Conservation (phyloP, 73 alveolate genomes). For the Tetrahymena malaccensis region DNA sequence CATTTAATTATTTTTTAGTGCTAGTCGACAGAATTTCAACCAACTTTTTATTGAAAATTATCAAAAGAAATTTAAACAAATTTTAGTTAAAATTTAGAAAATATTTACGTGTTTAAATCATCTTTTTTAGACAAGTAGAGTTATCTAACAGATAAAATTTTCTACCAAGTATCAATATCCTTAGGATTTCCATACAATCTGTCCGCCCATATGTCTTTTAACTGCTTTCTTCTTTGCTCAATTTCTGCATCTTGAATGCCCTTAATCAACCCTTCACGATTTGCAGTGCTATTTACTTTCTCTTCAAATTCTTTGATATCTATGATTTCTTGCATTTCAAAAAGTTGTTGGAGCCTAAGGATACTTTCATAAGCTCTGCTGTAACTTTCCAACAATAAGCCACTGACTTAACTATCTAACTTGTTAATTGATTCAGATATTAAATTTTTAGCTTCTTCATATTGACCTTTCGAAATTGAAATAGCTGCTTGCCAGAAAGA, state of each 20-base stretch:
- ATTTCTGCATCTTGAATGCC: conserved; percentile 12
- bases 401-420: conserved; percentile 83
- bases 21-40: conserved; percentile 24
- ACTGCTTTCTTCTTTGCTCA: conserved; percentile 60
- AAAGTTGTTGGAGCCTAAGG: conserved; percentile 76
- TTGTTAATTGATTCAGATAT: conserved; percentile 84
- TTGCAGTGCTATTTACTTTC: conserved; percentile 4
- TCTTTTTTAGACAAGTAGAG: conserved; percentile 22
- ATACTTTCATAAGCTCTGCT: conserved; percentile 88
- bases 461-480: conserved; percentile 70
- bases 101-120: conserved; percentile 4
- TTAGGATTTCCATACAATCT: conserved; percentile 52
- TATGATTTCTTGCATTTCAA: conserved; percentile 91
- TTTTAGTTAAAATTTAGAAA: neutral
- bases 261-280: conserved; percentile 10
- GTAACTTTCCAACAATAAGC: conserved; percentile 85
- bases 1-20: conserved; percentile 19
- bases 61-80: neutral
- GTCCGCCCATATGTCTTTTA: conserved; percentile 60
- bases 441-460: conserved; percentile 69
- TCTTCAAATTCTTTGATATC: conserved; percentile 52
- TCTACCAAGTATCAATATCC: conserved; percentile 82
- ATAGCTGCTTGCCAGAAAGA: conserved; percentile 88
- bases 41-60: neutral
- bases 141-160: conserved; percentile 48